Evolutionary conservation across 352 stramenopile species (phyloP).

Genomic region (Phytopythium boreale): DNA sequence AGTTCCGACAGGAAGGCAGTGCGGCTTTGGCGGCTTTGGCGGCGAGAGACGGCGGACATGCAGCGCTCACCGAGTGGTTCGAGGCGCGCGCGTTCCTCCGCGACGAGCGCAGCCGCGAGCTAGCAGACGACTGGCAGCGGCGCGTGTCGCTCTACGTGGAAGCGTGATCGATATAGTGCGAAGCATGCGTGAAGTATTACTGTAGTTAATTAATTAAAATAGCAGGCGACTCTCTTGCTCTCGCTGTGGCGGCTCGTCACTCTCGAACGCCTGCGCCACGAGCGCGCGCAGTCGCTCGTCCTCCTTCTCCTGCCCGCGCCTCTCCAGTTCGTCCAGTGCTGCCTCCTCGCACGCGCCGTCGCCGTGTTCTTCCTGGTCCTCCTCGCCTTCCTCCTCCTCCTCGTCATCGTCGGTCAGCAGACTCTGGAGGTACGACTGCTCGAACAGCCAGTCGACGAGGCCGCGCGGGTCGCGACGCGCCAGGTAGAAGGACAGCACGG

Average conservation of each 20-base stretch:
- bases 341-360: not conserved
- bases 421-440: slow-evolving; percentile 28
- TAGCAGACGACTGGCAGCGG: not conserved
- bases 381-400: slow-evolving; percentile 18
- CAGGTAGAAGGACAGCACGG: slow-evolving; percentile 35
- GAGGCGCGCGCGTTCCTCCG: slow-evolving; percentile 17
- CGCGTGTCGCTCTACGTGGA: not conserved
- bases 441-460: slow-evolving; percentile 26
- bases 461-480: slow-evolving; percentile 25
- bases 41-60: slow-evolving; percentile 10
- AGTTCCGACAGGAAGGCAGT: slow-evolving; percentile 32
- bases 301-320: not conserved
- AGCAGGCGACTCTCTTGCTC: not conserved
- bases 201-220: not conserved
- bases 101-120: slow-evolving; percentile 3
- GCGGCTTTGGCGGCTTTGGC: slow-evolving; percentile 20
- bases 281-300: slow-evolving; percentile 5
- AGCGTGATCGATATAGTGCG: not conserved
- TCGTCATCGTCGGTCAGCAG: slow-evolving; percentile 25
- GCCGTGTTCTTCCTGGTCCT: not conserved
- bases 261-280: not conserved
- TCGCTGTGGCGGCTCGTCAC: not conserved
- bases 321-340: not conserved
- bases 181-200: not conserved
- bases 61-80: slow-evolving; percentile 16